Base-by-base conservation (phyloP, 1,284 basidiomycete species). In the Trichosporon faecale region DNA sequence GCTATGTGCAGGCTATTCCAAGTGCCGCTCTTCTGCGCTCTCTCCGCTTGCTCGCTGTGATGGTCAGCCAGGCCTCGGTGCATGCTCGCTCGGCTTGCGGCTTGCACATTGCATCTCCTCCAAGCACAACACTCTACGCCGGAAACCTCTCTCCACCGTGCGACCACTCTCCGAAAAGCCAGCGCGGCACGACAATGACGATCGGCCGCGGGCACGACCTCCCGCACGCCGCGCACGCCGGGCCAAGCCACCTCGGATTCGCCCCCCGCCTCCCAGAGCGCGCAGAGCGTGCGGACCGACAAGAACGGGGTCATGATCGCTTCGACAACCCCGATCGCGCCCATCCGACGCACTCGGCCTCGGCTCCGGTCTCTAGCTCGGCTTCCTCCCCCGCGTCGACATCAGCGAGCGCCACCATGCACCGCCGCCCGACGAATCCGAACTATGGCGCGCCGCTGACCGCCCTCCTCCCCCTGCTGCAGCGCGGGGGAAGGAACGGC, bases 171-270 rank as follows among this genome's bases (percentile, higher is more conserved):
- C 9, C 52, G 9, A 57, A 27, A 25, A 61, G 27, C 57, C 57
- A n/a, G 27, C 57, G 27, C 57, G 29, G 27, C 57, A 9, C 27
- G 27, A 31, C 27, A 21, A 61, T 61, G 57, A 61, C 57, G 57
- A 61, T 61, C 57, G 57, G 57, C 49, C 49, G 44, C 44, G 25
- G 57, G 57, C 57, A 31, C 57, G 57, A 61, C 57, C 27, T 14
- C 27, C 16, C 25, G 27, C 44, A 46, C n/a, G 8, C n/a, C 44
- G 44, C 18, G 18, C 44, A 23, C 21, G 11, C 49, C 21, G 21
- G 49, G 16, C 49, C n/a, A 11, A 25, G 21, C 23, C 49, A 25
- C 49, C 18, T 18, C 44, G 49, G 21, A 21, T 52, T 21, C 49
- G 23, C 18, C 49, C 21, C 21, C 18, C 49, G 49, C 21, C 49